Conservation (phyloP, 106 monocot species). For the Phalaenopsis equestris region DNA sequence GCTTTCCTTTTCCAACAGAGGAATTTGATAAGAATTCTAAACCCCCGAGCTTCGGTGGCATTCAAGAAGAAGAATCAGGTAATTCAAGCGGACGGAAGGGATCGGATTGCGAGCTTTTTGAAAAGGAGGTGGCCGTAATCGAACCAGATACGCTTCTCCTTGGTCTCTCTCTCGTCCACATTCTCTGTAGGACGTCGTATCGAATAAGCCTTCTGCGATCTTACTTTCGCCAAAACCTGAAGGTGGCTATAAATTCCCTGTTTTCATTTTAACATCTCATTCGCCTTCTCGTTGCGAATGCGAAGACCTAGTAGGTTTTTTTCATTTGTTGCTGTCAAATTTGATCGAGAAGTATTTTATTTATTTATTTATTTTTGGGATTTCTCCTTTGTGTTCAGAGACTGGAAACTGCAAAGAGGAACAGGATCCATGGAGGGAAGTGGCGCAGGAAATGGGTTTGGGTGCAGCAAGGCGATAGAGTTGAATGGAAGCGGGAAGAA, state of each 20-base stretch:
- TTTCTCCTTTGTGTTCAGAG: not conserved
- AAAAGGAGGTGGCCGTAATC: not conserved
- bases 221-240: not conserved
- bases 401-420: conserved; percentile 24
- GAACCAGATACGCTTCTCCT: not conserved
- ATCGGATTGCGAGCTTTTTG: not conserved
- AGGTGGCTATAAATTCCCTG: not conserved
- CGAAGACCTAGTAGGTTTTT: not conserved
- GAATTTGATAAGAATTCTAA: no score
- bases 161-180: not conserved
- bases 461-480: not conserved
- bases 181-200: not conserved
- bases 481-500: conserved; percentile 10
- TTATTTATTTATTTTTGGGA: not conserved
- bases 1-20: no score
- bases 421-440: conserved; percentile 37
- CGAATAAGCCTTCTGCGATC: not conserved
- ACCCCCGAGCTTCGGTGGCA: no score
- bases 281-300: not conserved
- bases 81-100: not conserved
- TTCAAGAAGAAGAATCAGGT: not conserved
- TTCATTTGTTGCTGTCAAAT: not conserved
- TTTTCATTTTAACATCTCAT: not conserved
- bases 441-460: conserved; percentile 17
- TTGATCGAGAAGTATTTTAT: not conserved